Evolutionary conservation across 176 grass and related monocot genomes (phyloP).

Genomic region (Carex myosuroides): DNA sequence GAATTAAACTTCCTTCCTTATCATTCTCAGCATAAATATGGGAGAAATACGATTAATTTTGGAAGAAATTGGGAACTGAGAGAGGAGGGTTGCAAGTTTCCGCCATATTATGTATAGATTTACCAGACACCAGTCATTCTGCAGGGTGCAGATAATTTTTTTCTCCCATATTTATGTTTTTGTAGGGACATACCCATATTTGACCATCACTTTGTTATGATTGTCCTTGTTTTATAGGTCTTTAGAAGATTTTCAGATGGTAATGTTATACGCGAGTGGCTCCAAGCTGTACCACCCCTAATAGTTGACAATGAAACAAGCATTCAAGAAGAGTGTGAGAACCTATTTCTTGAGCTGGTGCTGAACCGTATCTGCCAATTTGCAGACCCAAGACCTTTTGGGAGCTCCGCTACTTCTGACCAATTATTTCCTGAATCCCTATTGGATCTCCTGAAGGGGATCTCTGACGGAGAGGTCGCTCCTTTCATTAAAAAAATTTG

Average conservation of each 20-base stretch:
- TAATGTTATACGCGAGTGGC: slow-evolving; percentile 73
- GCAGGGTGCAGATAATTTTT: neutral
- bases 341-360: slow-evolving; percentile 81
- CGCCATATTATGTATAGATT: neutral
- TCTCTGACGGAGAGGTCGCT: slow-evolving; percentile 65
- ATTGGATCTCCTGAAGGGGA: slow-evolving; percentile 64
- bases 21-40: neutral
- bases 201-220: neutral
- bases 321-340: slow-evolving; percentile 96
- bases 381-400: slow-evolving; percentile 32
- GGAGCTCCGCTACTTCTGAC: slow-evolving; percentile 30
- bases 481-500: slow-evolving; percentile 81
- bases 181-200: neutral
- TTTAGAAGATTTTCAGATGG: slow-evolving; percentile 68
- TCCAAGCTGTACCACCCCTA: slow-evolving; percentile 67
- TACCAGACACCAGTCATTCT: neutral
- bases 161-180: neutral
- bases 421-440: slow-evolving; percentile 54
- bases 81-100: neutral
- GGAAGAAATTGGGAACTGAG: neutral
- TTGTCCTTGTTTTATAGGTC: slow-evolving; percentile 24
- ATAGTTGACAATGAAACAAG: slow-evolving; percentile 81
- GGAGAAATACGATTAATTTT: neutral
- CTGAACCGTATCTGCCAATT: slow-evolving; percentile 69
- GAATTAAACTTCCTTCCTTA: neutral